A percentile compares a stretch with the other conserved stretches of the same genome.
These are phyloP conservation scores for Discostella pseudostelligera DNA, from an alignment of 108 stramenopile genomes.

Conservation along the genomic window DNA sequence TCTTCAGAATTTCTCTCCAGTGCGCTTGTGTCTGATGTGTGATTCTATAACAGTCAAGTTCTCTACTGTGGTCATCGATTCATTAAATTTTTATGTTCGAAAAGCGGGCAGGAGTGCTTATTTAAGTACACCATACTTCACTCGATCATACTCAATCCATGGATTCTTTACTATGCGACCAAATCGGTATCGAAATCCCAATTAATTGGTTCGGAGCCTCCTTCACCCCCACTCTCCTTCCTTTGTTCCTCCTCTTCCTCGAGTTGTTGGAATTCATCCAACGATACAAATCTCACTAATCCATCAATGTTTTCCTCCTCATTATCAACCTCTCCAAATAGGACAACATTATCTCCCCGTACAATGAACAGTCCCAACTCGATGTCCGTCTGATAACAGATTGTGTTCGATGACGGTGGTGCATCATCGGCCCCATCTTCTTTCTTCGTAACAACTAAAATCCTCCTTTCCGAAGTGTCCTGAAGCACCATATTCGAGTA, in stretches of 20 bases:
- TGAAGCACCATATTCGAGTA: constrained; percentile 92
- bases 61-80: too few relatives aligned
- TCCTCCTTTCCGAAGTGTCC: constrained; percentile 88
- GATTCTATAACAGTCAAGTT: too few relatives aligned
- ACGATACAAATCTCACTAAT: constrained; percentile 49
- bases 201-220: constrained; percentile 28
- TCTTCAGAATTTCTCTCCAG: background rate
- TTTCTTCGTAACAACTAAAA: constrained; percentile 52
- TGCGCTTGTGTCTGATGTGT: background rate
- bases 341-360: constrained; percentile 88
- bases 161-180: constrained; percentile 46
- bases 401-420: constrained; percentile 7
- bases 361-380: constrained; percentile 87
- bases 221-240: constrained; percentile 41
- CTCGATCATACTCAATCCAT: too few relatives aligned
- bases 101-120: too few relatives aligned
- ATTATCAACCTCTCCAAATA: constrained; percentile 85
- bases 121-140: too few relatives aligned
- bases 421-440: constrained; percentile 9
- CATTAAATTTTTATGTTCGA: too few relatives aligned
- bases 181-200: constrained; percentile 91
- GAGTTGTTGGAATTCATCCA: constrained; percentile 60
- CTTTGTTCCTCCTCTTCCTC: constrained; percentile 42
- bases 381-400: constrained; percentile 79
- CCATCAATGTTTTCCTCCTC: constrained; percentile 30